Percentiles rank a stretch among this genome's conserved stretches.
Conservation (phyloP, 306 rosid species). For the Spatholobus suberectus region DNA sequence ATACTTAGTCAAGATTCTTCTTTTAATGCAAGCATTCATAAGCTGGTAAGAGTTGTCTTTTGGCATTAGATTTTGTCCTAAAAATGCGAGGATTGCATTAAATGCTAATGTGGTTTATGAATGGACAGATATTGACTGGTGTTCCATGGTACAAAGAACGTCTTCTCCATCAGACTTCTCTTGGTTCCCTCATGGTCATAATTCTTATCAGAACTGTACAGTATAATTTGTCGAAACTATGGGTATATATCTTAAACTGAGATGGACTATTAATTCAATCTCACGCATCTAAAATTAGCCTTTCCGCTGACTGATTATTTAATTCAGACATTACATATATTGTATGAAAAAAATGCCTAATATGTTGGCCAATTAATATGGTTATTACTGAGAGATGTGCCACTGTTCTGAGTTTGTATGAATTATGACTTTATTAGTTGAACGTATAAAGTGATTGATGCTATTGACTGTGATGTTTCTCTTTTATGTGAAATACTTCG, state of each 20-base stretch:
- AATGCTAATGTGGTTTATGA: conserved; percentile 43
- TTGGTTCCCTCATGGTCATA: conserved; percentile 94
- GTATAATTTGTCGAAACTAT: conserved; percentile 89
- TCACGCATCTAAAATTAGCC: conserved; percentile 19
- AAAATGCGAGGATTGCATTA: conserved; percentile 38
- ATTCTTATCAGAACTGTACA: conserved; percentile 97
- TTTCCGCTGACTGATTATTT: conserved; percentile 39
- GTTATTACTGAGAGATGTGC: conserved; percentile 21
- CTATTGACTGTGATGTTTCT: conserved; percentile 25
- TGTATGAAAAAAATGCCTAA: conserved; percentile 1
- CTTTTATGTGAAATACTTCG: conserved; percentile 1
- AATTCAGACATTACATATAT: conserved; percentile 21
- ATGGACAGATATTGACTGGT: conserved; percentile 74
- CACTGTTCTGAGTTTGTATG: conserved; percentile 15
- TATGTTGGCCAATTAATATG: conserved; percentile 16
- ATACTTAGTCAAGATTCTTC: conserved; percentile 99
- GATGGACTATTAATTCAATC: conserved; percentile 32
- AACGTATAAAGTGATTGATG: conserved; percentile 8
- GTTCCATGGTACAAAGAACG: conserved; percentile 99
- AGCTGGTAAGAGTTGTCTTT: conserved; percentile 68
- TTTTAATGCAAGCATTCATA: conserved; percentile 97
- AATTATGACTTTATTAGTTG: conserved; percentile 14
- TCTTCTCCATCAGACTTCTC: conserved; percentile 94
- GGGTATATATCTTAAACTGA: conserved; percentile 65
- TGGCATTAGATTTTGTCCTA: conserved; percentile 19